Evolutionary conservation across 2,329 filamentous ascomycete genomes (phyloP), one percentile per base, ranked within the genome.

Genomic region (Pseudogymnoascus sp.): DNA sequence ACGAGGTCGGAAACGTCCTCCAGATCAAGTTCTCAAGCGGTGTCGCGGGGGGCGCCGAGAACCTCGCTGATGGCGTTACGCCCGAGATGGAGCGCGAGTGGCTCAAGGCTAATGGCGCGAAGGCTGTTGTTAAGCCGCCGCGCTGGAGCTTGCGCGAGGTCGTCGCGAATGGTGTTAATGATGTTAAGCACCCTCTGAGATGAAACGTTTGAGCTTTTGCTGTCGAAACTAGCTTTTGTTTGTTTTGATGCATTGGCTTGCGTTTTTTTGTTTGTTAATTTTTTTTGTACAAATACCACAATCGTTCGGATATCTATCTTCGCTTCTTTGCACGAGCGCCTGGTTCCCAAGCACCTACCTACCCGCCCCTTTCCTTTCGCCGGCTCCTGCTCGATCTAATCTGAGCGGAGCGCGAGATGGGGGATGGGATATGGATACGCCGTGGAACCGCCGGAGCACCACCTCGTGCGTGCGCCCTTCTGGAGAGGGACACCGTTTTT

Each of bases 21-120:
- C 93, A 98, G 77, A 83, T 99, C 74, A 98, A 97, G 79, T 97
- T 96, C 79, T 96, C 92, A n/a, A 96, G 90, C 13, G 95, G 95
- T 69, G 86, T 97, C 71, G 93, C 95, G 11, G 95, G 95, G 68
- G 95, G 95, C 64, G 85, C 90, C 39, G 85, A 91, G 61, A 88
- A 90, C 7, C 81, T 93, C 2, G 87, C 88, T 3, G 88, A 90
- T 37, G 89, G 86, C 14, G 81, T 91, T 41, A 83, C 84, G 0
- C 82, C 86, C 8, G 86, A 93, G 73, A 86, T 88, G 74, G 90
- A 96, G 76, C 80, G 83, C 67, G 85, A 90, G 71, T 86, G 86
- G 82, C 80, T 83, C 64, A 82, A 81, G 71, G 80, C 81, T 63
- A 84, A 83, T 60, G 84, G 84, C 43, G 75, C 77, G 25, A 78